These are phyloP conservation scores for Grifola frondosa DNA, from an alignment of 1,284 basidiomycete genomes.

Conservation along the genomic window DNA sequence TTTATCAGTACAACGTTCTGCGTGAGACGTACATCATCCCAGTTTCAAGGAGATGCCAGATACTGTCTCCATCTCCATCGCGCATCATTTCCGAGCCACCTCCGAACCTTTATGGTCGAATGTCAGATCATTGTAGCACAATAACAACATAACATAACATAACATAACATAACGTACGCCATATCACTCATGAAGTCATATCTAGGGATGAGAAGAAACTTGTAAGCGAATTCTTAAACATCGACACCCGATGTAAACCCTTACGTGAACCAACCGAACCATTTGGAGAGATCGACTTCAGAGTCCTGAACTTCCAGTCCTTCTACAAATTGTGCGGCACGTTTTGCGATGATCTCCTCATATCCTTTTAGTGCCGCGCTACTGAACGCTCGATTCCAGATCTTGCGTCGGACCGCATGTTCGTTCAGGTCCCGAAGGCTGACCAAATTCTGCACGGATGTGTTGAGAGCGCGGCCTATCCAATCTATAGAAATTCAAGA, in stretches of 20 bases:
- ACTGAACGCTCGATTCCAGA: constrained; percentile 24
- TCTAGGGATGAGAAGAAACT: not conserved
- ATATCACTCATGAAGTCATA: constrained; percentile 31
- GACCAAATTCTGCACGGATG: constrained; percentile 5
- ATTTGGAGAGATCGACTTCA: constrained; percentile 16
- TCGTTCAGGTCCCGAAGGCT: constrained; percentile 7
- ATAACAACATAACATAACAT: not conserved
- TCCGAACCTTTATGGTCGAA: constrained; percentile 19
- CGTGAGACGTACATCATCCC: constrained; percentile 12
- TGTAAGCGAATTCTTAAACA: not conserved
- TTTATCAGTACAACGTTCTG: too few relatives aligned
- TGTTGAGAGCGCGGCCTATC: constrained; percentile 19
- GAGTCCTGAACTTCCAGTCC: constrained; percentile 13
- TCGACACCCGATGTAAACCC: constrained; percentile 1
- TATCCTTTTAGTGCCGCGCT: constrained; percentile 23
- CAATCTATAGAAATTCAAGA: constrained; percentile 19
- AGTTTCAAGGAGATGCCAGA: constrained; percentile 12
- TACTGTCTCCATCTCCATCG: constrained; percentile 16
- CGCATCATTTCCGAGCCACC: constrained; percentile 23
- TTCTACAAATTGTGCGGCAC: constrained; percentile 19
- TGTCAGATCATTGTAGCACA: not conserved
- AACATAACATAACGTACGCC: constrained; percentile 17
- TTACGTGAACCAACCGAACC: constrained; percentile 23
- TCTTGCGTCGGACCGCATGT: constrained; percentile 20
- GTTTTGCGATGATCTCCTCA: constrained; percentile 14